Base-by-base conservation (phyloP, 225 moss, liverwort and hornwort species). In the Lunularia cruciata region DNA sequence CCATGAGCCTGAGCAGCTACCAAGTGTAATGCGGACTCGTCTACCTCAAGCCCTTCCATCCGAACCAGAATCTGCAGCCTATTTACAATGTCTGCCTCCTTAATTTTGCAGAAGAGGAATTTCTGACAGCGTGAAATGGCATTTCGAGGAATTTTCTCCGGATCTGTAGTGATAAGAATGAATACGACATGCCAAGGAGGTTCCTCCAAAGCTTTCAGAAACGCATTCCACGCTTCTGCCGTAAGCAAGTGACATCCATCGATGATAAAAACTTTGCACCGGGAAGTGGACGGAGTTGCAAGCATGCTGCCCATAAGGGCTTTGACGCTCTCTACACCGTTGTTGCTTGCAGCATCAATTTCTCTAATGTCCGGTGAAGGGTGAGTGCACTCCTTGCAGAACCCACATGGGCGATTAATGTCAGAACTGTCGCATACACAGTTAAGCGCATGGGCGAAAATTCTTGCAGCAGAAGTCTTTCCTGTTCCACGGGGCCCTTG, bases 41-140 rank as follows among this genome's bases (percentile, higher is more conserved):
- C 95, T 34, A 88, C 84, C 34, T 86, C 81, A 30, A 95, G 32
- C 23, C 71, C 83, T 70, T 95, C 95, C 76, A 79, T 85, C 55
- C 66, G 75, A 18, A 73, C 74, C 60, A 95, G 72, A 35, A 47
- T 70, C 42, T 77, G 78, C 61, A 95, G 72, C 70, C 92, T 73
- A 40, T 47, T 76, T 33, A 87, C 77, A 57, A 95, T 90, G 22
- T 95, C 92, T 8, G 77, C 77, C 72, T 95, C 95, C 60, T 88
- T 95, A 70, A 95, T 76, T 73, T 92, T 95, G 47, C 82, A 78
- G 32, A 95, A 95, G 23, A 88, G 81, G 31, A 80, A 95, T 71
- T 87, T 95, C 66, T 90, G 90, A 72, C 95, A 95, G 33, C 95
- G 88, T 39, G 88, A 85, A 33, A 85, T 74, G 16, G 88, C 92